phyloP scores from a whole-genome alignment of 2,329 filamentous ascomycete species.

The Plenodomus tracheiphilus region DNA sequence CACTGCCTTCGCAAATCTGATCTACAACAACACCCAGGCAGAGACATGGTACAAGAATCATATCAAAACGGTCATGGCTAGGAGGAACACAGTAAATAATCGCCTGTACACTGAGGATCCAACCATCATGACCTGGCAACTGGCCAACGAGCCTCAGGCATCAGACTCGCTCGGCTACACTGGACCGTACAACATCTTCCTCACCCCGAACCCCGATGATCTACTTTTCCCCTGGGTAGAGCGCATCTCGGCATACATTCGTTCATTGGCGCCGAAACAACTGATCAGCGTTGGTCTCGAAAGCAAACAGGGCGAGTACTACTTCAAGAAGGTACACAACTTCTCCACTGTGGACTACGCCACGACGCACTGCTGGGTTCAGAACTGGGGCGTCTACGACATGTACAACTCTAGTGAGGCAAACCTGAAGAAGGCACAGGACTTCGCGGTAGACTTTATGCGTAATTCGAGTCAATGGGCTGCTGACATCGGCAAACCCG shows the following conservation, averaged over 20 bases:
- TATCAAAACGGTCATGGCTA: constrained; percentile 41
- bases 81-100: constrained; percentile 44
- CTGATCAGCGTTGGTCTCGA: constrained; percentile 46
- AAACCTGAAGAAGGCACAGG: constrained; percentile 39
- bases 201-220: constrained; percentile 35
- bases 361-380: constrained; percentile 47
- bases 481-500: constrained; percentile 42
- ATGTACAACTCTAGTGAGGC: constrained; percentile 41
- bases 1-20: constrained; percentile 36
- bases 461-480: constrained; percentile 41
- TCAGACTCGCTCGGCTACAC: constrained; percentile 28
- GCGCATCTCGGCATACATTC: constrained; percentile 43
- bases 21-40: constrained; percentile 41
- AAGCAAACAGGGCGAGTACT: constrained; percentile 46
- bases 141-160: constrained; percentile 47
- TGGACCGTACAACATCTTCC: constrained; percentile 31
- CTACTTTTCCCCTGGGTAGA: constrained; percentile 44
- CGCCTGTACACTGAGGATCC: constrained; percentile 43
- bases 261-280: constrained; percentile 41
- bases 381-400: constrained; percentile 47
- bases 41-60: constrained; percentile 45
- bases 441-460: constrained; percentile 42
- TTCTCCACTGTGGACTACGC: constrained; percentile 44
- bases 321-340: constrained; percentile 45
- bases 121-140: constrained; percentile 48